Evolutionary conservation across 257 asterid genomes (phyloP).

Genomic region (Marsdenia floribunda): DNA sequence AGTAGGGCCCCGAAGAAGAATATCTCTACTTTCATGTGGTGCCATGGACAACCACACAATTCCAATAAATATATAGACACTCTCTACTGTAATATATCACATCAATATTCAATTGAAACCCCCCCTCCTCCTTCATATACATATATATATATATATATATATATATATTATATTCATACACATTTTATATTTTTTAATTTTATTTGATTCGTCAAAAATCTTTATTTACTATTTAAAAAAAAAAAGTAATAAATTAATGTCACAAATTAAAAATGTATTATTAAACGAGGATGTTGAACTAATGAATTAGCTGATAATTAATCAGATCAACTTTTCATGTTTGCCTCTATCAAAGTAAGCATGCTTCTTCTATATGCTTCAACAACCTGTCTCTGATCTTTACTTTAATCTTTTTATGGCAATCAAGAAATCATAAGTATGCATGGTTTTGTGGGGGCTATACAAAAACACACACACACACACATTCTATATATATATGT

Average conservation of each 20-base stretch:
- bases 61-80: not conserved
- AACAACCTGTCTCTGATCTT: not conserved
- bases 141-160: too few relatives aligned
- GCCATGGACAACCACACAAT: constrained; percentile 26
- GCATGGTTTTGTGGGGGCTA: not conserved
- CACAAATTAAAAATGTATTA: too few relatives aligned
- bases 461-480: too few relatives aligned
- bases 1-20: constrained; percentile 27
- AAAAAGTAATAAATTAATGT: too few relatives aligned
- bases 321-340: too few relatives aligned
- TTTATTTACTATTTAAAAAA: too few relatives aligned
- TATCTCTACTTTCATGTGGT: constrained; percentile 26
- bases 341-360: not conserved
- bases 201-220: too few relatives aligned
- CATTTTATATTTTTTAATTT: too few relatives aligned
- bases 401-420: not conserved
- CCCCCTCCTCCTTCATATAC: not conserved
- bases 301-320: too few relatives aligned
- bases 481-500: too few relatives aligned
- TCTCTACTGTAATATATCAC: constrained; percentile 10
- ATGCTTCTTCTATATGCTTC: not conserved
- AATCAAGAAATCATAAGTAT: constrained; percentile 10
- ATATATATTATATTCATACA: too few relatives aligned
- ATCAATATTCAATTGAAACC: not conserved
- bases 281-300: too few relatives aligned